These are phyloP conservation scores for Hyaloperonospora brassicae DNA, from an alignment of 352 stramenopile genomes.

Conservation along the genomic window DNA sequence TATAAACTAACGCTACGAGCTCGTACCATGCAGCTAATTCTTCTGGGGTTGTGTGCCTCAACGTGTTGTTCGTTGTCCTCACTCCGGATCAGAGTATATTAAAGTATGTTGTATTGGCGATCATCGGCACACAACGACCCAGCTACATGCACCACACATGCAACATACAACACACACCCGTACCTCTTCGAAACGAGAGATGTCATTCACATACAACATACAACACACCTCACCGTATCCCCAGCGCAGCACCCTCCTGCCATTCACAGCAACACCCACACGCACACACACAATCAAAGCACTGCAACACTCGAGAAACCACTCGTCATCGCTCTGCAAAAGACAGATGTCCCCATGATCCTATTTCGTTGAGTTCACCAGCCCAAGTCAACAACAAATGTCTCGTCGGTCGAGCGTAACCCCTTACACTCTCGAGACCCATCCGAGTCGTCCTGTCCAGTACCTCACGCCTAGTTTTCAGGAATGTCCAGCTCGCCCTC, in stretches of 20 bases:
- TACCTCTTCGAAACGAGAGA: constrained; percentile 1
- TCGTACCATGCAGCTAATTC: background rate
- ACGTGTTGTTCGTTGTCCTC: constrained; percentile 46
- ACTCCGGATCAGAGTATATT: constrained; percentile 75
- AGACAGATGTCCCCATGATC: constrained; percentile 23
- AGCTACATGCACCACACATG: too few relatives aligned
- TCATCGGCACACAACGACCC: constrained; percentile 31
- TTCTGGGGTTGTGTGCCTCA: constrained; percentile 37
- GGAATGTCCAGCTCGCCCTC: constrained; percentile 96
- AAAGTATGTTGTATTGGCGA: constrained; percentile 63
- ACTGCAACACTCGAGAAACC: constrained; percentile 4
- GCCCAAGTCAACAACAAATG: constrained; percentile 7
- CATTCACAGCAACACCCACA: constrained; percentile 4
- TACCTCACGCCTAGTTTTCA: constrained; percentile 83
- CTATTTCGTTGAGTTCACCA: constrained; percentile 21
- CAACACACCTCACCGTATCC: constrained; percentile 8
- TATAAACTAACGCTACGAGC: too few relatives aligned
- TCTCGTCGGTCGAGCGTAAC: constrained; percentile 12
- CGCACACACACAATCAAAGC: constrained; percentile 6
- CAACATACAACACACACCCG: constrained; percentile 16
- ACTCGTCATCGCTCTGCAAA: constrained; percentile 21
- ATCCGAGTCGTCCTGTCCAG: constrained; percentile 8
- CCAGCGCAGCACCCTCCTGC: constrained; percentile 5
- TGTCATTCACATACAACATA: constrained; percentile 2
- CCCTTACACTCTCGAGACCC: constrained; percentile 5